A percentile compares a stretch with the other conserved stretches of the same genome.
Conservation (phyloP, 2,329 filamentous ascomycete species). For the Septoria linicola region DNA sequence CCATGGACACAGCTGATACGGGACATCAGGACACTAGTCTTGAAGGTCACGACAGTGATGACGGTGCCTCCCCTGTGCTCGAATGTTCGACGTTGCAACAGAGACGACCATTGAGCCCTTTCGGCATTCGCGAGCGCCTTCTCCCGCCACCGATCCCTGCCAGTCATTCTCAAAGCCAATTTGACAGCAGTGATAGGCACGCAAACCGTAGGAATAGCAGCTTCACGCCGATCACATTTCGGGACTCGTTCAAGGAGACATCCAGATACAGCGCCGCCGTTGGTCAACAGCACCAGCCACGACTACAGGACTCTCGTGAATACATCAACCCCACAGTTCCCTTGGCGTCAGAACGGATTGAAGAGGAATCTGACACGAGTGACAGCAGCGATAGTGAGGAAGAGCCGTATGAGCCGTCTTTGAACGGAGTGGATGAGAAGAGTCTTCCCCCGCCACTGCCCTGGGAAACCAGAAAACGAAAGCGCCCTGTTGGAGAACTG, state of each 20-base stretch:
- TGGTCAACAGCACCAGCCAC: not conserved
- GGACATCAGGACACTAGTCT: not conserved
- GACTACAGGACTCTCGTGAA: not conserved
- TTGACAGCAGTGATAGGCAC: not conserved
- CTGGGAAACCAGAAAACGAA: conserved; percentile 32
- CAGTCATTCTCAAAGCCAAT: conserved; percentile 22
- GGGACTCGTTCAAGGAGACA: conserved; percentile 35
- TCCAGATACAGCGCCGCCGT: not conserved
- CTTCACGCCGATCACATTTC: conserved; percentile 55
- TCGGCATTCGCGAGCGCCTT: conserved; percentile 47
- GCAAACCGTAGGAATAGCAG: conserved; percentile 41
- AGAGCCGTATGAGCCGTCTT: conserved; percentile 28
- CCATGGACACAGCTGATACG: not conserved
- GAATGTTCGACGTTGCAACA: not conserved
- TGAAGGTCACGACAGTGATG: not conserved
- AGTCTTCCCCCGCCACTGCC: conserved; percentile 28
- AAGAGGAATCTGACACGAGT: conserved; percentile 15
- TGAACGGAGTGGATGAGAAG: conserved; percentile 24
- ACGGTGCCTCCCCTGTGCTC: not conserved
- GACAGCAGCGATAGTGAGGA: conserved; percentile 30
- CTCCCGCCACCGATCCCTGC: conserved; percentile 44
- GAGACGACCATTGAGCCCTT: conserved; percentile 38
- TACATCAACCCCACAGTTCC: conserved; percentile 18
- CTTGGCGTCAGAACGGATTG: conserved; percentile 12
- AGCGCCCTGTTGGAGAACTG: conserved; percentile 21